Evolutionary conservation across 331 rosid species (phyloP).

Genomic region (Telfairia occidentalis): DNA sequence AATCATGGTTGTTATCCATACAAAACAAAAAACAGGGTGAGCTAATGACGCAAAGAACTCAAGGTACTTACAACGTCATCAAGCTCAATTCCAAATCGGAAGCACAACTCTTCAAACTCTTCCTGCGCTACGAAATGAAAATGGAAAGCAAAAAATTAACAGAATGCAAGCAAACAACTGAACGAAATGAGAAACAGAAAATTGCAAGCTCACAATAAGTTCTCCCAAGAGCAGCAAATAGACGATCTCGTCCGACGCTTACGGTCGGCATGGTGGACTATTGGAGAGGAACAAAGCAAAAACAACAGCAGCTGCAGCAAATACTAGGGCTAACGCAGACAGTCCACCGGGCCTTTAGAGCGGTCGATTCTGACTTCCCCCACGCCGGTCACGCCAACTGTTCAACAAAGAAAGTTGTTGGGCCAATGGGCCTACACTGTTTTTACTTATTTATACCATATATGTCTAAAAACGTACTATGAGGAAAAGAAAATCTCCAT

Average conservation of each 20-base stretch:
- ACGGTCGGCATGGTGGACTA: constrained; percentile 65
- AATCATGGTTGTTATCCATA: background rate
- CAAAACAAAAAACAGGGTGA: background rate
- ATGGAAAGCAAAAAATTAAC: background rate
- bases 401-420: too few species aligned
- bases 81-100: constrained; percentile 87
- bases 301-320: background rate
- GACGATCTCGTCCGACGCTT: constrained; percentile 86
- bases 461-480: too few species aligned
- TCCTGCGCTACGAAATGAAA: constrained; percentile 51
- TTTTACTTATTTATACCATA: too few species aligned
- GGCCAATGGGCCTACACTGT: too few species aligned
- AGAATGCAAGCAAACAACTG: background rate
- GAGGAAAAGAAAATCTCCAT: too few species aligned
- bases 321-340: background rate
- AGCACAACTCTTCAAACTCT: constrained; percentile 86
- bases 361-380: too few species aligned
- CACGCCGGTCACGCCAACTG: too few species aligned
- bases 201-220: constrained; percentile 55
- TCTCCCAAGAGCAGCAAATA: constrained; percentile 59
- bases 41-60: constrained; percentile 10
- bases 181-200: background rate
- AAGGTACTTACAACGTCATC: constrained; percentile 71
- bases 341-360: too few species aligned
- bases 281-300: background rate